Evolutionary conservation across 2,329 filamentous ascomycete species (phyloP), one percentile per base, ranked within the genome.

Genomic region (Berkeleyomyces rouxiae): DNA sequence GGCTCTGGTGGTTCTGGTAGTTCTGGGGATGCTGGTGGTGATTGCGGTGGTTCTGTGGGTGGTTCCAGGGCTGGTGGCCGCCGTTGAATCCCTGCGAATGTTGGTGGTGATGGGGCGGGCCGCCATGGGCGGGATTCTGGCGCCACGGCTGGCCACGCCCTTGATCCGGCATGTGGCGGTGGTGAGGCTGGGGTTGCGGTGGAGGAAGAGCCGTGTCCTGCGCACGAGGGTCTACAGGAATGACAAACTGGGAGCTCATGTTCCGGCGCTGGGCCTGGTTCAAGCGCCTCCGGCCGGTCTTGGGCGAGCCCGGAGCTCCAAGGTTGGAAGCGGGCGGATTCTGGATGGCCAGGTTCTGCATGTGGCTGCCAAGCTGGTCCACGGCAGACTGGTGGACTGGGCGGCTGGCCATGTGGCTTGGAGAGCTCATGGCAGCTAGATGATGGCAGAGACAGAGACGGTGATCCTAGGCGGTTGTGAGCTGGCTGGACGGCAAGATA

Each of bases 251-350:
- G 3, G 81, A 76, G 63, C 77, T 83, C 79, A 84, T 82, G 67
- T 84, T 81, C 31, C 82, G 78, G 58, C 82, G 76, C 67, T 85
- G 80, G 1, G 82, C 82, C 68, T 86, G 83, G 65, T 86, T 86
- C 2, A 75, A 78, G 31, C 82, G 79, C 67, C 78, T 55, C 31
- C 55, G 49, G 11, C 31, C 46, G 16, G 58, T 49, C 47, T 51
- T 60, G 7, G 63, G 61, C 7, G 58, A 65, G 1, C 16, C 43
- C 33, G n/a, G 33, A 3, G 1, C 16, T 61, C 16, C 9, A 11
- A n/a, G n/a, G 33, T 23, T 40, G 40, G 42, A 23, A 33, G n/a
- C 4, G 43, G 46, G 46, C 44, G 23, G 2, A 23, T 23, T 61
- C 16, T 23, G 16, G 7, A 62, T 7, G 9, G 33, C 39, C 61